These are phyloP conservation scores for Rhododendron vialii DNA, from an alignment of 148 eudicot genomes.

Conservation along the genomic window DNA sequence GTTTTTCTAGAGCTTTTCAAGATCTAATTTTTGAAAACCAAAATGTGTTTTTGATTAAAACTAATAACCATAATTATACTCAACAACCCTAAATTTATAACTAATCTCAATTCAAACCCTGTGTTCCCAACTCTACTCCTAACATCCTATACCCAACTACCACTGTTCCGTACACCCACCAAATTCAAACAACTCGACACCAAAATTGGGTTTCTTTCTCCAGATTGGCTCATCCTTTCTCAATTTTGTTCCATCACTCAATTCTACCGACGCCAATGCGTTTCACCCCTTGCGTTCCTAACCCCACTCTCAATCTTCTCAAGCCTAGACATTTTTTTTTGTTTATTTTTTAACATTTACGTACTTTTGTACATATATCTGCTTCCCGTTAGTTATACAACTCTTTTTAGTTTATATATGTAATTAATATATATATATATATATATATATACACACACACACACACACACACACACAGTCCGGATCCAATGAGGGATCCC, in stretches of 20 bases:
- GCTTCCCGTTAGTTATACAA: no score
- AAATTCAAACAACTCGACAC: background rate
- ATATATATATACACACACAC: no score
- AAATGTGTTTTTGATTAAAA: background rate
- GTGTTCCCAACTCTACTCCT: background rate
- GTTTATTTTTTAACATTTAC: no score
- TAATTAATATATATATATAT: no score
- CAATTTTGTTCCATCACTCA: background rate
- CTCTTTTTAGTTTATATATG: no score
- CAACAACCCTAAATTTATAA: background rate
- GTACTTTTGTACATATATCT: no score
- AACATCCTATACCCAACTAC: background rate
- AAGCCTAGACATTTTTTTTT: conserved; percentile 18
- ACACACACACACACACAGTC: no score
- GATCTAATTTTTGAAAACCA: background rate
- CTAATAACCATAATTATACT: background rate
- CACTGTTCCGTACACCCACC: background rate
- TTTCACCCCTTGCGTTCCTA: conserved; percentile 24
- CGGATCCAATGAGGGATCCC: no score
- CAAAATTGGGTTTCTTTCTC: background rate
- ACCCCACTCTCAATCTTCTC: background rate
- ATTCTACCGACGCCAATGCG: conserved; percentile 20
- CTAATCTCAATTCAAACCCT: background rate
- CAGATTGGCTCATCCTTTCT: background rate
- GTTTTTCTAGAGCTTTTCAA: background rate